Evolutionary conservation across 2,329 filamentous ascomycete genomes (phyloP), one percentile per base, ranked within the genome.

Genomic region (Sporothrix inflata): DNA sequence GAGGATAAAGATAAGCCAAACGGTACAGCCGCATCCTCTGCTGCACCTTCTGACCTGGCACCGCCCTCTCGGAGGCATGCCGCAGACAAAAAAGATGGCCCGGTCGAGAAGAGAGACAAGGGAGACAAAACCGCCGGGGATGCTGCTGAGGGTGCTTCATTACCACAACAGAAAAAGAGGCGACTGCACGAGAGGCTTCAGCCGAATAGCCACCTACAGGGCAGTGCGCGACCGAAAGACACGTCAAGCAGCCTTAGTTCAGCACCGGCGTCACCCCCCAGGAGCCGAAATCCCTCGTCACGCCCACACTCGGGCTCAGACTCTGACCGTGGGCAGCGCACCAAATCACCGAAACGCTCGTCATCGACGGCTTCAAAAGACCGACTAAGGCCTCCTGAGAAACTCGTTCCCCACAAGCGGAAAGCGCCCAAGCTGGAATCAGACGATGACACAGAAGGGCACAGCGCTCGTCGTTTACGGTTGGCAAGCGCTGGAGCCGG

Each of bases 1-100:
- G 90, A 91, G 78, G 88, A 90, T 77, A 86, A 91, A 78, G 88
- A 90, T 77, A 86, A 84, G 77, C 88, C 85, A 76, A 88, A 89
- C 72, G 84, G 85, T 71, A 88, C 40, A 6, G 47, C 74, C 6
- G 49, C 69, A 9, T 57, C 67, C 6, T 27, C 73, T 19, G 38
- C 60, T 45, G 55, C 7, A 38, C 30, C 12, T 57, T 16, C 47
- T 40, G 24, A 40, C 55, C 12, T 69, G 38, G 30, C 27, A 38
- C 4, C 19, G 24, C 2, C 21, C 68, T 12, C 12, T 42, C 75
- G 72, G 27, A 75, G 73, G 24, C 73, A 70, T 16, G n/a, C 14
- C 8, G 38, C 65, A 5, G 74, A 76, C 71, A 71, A 77, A 74
- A 76, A 78, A 76, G 75, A 74, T 4, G 53, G 34, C n/a, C 51